These are phyloP conservation scores for Acorus gramineus DNA, from an alignment of 106 monocot genomes.

Conservation along the genomic window DNA sequence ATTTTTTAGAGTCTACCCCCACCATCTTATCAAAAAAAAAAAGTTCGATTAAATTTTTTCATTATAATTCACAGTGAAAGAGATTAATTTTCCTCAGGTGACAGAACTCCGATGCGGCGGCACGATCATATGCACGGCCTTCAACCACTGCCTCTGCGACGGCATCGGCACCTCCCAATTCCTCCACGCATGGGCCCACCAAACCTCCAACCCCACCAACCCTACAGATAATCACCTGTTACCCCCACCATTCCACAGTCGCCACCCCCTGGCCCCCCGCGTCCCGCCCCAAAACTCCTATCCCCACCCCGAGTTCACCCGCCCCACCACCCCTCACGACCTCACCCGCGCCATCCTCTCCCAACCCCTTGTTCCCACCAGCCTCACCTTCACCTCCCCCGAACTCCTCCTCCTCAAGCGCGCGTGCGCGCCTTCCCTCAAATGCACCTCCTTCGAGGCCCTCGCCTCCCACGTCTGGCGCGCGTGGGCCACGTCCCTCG, in stretches of 20 bases:
- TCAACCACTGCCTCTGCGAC: slow-evolving; percentile 75
- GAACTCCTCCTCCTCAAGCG: slow-evolving; percentile 63
- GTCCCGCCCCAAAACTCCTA: slow-evolving; percentile 18
- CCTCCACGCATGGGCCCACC: slow-evolving; percentile 65
- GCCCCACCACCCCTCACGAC: background rate
- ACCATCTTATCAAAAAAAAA: no score
- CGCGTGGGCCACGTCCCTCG: slow-evolving; percentile 44
- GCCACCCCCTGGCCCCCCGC: slow-evolving; percentile 48
- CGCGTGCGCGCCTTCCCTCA: slow-evolving; percentile 48
- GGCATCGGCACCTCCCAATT: slow-evolving; percentile 67
- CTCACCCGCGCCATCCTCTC: slow-evolving; percentile 36
- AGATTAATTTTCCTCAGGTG: slow-evolving; percentile 20
- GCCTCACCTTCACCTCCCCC: slow-evolving; percentile 45
- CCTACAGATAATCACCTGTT: slow-evolving; percentile 4
- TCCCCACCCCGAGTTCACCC: slow-evolving; percentile 45
- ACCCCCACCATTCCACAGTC: slow-evolving; percentile 43
- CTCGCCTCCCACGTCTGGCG: slow-evolving; percentile 83
- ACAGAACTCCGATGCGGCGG: slow-evolving; percentile 78
- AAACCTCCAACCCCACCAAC: slow-evolving; percentile 14
- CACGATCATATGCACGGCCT: slow-evolving; percentile 62
- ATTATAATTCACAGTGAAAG: no score
- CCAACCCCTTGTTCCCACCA: slow-evolving; percentile 53
- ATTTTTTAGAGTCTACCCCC: no score
- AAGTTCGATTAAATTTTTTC: no score
- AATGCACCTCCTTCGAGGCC: slow-evolving; percentile 86